phyloP scores from a whole-genome alignment of 768 basidiomycete species.

The Kwoniella sp. region DNA sequence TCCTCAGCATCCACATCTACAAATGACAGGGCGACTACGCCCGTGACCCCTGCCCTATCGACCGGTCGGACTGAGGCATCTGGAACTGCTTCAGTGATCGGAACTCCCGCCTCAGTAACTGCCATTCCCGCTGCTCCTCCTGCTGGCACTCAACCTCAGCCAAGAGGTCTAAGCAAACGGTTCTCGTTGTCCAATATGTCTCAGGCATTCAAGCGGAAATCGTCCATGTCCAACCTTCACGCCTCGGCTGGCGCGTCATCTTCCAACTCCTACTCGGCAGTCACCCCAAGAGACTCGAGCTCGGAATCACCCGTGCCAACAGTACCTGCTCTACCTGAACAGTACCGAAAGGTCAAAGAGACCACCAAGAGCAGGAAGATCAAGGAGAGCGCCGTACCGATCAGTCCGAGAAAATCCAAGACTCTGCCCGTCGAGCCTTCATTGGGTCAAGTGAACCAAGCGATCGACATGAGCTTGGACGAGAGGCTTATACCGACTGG shows the following conservation, averaged over 20 bases:
- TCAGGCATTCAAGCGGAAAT: slow-evolving; percentile 41
- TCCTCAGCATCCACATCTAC: slow-evolving; percentile 1
- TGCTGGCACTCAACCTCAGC: neutral
- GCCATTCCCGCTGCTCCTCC: neutral
- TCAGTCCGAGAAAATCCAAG: slow-evolving; percentile 16
- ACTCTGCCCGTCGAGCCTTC: slow-evolving; percentile 3
- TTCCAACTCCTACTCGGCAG: neutral
- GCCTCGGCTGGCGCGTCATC: slow-evolving; percentile 3
- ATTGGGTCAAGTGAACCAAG: too few species aligned
- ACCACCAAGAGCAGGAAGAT: slow-evolving; percentile 7
- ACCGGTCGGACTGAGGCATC: slow-evolving; percentile 12
- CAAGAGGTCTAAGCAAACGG: slow-evolving; percentile 37
- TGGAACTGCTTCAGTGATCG: neutral
- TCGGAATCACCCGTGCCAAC: slow-evolving; percentile 16
- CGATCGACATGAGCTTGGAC: slow-evolving; percentile 2
- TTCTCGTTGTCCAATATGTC: slow-evolving; percentile 47
- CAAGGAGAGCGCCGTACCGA: slow-evolving; percentile 5
- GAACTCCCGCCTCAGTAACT: slow-evolving; percentile 10
- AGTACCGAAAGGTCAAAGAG: slow-evolving; percentile 22
- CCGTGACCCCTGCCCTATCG: slow-evolving; percentile 11
- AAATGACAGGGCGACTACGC: neutral
- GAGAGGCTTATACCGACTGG: neutral
- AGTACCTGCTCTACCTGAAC: slow-evolving; percentile 41
- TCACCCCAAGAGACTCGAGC: neutral
- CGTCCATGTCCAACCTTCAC: slow-evolving; percentile 20